Conservation (phyloP, 2,329 filamentous ascomycete species). For the Aspergillus carbonarius region DNA sequence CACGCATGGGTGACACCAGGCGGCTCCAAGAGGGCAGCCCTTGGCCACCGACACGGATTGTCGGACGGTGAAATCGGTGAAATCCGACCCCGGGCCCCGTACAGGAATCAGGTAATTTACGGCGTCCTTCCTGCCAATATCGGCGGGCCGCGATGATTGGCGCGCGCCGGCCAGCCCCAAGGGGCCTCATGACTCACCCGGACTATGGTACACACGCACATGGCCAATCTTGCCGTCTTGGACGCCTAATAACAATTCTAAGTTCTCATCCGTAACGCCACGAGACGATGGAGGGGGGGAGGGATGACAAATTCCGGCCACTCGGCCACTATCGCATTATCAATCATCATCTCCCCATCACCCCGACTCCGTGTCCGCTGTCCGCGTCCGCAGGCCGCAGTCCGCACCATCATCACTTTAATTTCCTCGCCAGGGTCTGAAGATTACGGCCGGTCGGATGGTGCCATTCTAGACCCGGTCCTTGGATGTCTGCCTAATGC, state of each 20-base stretch:
- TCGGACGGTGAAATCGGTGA: neutral
- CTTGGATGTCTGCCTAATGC: no score
- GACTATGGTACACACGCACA: neutral
- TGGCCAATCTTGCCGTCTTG: neutral
- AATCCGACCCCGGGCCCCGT: neutral
- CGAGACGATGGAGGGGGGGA: no score
- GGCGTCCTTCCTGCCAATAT: neutral
- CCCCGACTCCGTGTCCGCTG: neutral
- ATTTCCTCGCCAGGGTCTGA: neutral
- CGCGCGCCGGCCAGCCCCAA: neutral
- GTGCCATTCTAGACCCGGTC: neutral
- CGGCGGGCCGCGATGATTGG: neutral
- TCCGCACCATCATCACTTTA: neutral
- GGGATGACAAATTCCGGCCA: no score
- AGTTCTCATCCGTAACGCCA: no score
- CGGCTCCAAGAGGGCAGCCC: neutral
- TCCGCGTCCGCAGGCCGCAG: no score
- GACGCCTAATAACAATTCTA: neutral
- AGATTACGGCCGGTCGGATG: constrained; percentile 1
- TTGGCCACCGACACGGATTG: neutral
- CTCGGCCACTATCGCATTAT: no score
- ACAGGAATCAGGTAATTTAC: neutral
- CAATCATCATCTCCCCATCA: no score
- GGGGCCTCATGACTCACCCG: neutral
- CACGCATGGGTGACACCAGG: constrained; percentile 3